Percentiles rank a stretch among this genome's conserved stretches.
phyloP scores from a whole-genome alignment of 2,329 filamentous ascomycete genomes.

The Rachicladosporium sp. region DNA sequence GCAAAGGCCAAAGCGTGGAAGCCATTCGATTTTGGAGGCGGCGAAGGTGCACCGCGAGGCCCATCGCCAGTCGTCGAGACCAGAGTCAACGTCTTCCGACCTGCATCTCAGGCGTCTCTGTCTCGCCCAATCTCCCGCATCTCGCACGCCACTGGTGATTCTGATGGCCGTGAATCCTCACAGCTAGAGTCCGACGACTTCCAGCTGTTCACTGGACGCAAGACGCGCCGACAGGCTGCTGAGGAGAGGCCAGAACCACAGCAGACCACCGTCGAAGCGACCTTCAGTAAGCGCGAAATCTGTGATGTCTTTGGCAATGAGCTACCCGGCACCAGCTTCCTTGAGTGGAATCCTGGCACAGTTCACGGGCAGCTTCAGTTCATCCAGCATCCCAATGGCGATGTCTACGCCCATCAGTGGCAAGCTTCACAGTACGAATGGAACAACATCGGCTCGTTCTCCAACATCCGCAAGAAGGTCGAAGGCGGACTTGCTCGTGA shows the following conservation, averaged over 20 bases:
- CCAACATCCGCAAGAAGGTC: constrained; percentile 28
- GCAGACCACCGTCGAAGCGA: constrained; percentile 19
- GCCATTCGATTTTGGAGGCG: constrained; percentile 13
- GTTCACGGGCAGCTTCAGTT: constrained; percentile 34
- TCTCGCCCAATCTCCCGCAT: constrained; percentile 17
- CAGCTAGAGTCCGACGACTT: constrained; percentile 14
- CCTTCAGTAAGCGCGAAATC: constrained; percentile 21
- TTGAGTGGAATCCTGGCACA: constrained; percentile 21
- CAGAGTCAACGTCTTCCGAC: constrained; percentile 20
- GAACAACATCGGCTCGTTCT: constrained; percentile 34
- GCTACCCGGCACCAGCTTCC: constrained; percentile 29
- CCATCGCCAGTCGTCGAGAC: constrained; percentile 11
- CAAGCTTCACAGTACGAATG: constrained; percentile 27
- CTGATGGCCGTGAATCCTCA: constrained; percentile 12
- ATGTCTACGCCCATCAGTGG: constrained; percentile 38
- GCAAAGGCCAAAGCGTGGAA: constrained; percentile 17
- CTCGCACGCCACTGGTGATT: constrained; percentile 10
- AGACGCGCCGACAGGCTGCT: constrained; percentile 3
- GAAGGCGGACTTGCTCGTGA: constrained; percentile 33
- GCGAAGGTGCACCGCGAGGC: constrained; percentile 1
- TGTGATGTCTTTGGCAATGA: constrained; percentile 28
- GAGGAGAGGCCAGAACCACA: constrained; percentile 16
- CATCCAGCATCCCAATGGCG: constrained; percentile 35
- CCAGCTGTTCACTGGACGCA: constrained; percentile 19
- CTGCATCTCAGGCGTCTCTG: constrained; percentile 12